Conservation (phyloP, 257 asterid genomes). For the Knoxia roxburghii region DNA sequence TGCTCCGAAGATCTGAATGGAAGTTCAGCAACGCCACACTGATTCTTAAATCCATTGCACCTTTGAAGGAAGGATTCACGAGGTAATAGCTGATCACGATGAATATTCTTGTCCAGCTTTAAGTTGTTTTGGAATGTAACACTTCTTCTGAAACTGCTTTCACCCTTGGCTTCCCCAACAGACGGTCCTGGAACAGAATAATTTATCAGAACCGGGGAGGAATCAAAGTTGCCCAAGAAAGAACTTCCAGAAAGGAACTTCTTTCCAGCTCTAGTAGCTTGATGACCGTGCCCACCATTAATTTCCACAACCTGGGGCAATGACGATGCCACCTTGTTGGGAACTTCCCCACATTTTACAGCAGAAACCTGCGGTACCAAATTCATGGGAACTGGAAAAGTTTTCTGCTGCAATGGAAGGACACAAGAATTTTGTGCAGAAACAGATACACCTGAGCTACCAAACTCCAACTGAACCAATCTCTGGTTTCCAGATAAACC, state of each 20-base stretch:
- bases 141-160: slow-evolving; percentile 30
- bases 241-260: slow-evolving; percentile 33
- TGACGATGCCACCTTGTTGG: slow-evolving; percentile 25
- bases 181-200: slow-evolving; percentile 48
- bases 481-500: slow-evolving; percentile 28
- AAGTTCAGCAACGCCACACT: slow-evolving; percentile 27
- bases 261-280: slow-evolving; percentile 28
- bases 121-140: slow-evolving; percentile 29
- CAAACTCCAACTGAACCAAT: slow-evolving; percentile 26
- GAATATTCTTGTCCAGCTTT: slow-evolving; percentile 30
- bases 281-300: slow-evolving; percentile 27
- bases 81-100: slow-evolving; percentile 18
- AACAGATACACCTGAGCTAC: slow-evolving; percentile 5
- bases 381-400: slow-evolving; percentile 28
- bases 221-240: slow-evolving; percentile 30
- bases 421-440: slow-evolving; percentile 29
- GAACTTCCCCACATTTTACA: slow-evolving; percentile 42
- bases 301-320: slow-evolving; percentile 25
- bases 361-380: slow-evolving; percentile 38
- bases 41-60: slow-evolving; percentile 39
- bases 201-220: slow-evolving; percentile 44
- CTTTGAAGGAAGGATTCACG: slow-evolving; percentile 40
- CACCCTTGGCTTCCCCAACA: slow-evolving; percentile 37
- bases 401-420: slow-evolving; percentile 27
- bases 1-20: slow-evolving; percentile 33